These are phyloP conservation scores for Metschnikowia vanudenii DNA, from an alignment of 805 yeast species.

Conservation along the genomic window DNA sequence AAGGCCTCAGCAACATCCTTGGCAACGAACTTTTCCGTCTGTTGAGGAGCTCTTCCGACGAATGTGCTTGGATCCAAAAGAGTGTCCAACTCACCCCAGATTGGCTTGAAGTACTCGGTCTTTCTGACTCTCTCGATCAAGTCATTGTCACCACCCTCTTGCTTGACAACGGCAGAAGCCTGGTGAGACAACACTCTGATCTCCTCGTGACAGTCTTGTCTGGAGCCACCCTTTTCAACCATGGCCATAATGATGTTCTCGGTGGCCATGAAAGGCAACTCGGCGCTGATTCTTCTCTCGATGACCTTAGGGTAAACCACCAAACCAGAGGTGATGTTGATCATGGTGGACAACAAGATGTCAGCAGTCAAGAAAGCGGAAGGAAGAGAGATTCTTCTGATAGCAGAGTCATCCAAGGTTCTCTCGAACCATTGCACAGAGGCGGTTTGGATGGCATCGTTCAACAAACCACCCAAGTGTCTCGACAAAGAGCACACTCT, in stretches of 20 bases:
- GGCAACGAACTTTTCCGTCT: conserved; percentile 88
- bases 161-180: conserved; percentile 96
- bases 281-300: conserved; percentile 91
- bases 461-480: conserved; percentile 88
- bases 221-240: conserved; percentile 96
- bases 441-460: conserved; percentile 94
- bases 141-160: conserved; percentile 98
- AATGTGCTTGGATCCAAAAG: conserved; percentile 91
- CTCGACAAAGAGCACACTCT: conserved; percentile 98
- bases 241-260: conserved; percentile 99
- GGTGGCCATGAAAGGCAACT: conserved; percentile 99
- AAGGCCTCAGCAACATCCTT: conserved; percentile 84
- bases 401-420: conserved; percentile 96
- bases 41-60: conserved; percentile 98
- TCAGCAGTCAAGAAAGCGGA: conserved; percentile 96
- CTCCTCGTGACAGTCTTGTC: conserved; percentile 98
- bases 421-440: conserved; percentile 99
- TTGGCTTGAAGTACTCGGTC: conserved; percentile 82
- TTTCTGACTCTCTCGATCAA: conserved; percentile 81
- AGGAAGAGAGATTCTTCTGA: conserved; percentile 94
- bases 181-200: conserved; percentile 96
- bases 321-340: conserved; percentile 90
- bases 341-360: conserved; percentile 81
- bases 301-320: conserved; percentile 99
- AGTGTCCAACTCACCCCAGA: conserved; percentile 76